Conservation (phyloP, 2,329 filamentous ascomycete genomes). For the Teratosphaeriaceae sp. region DNA sequence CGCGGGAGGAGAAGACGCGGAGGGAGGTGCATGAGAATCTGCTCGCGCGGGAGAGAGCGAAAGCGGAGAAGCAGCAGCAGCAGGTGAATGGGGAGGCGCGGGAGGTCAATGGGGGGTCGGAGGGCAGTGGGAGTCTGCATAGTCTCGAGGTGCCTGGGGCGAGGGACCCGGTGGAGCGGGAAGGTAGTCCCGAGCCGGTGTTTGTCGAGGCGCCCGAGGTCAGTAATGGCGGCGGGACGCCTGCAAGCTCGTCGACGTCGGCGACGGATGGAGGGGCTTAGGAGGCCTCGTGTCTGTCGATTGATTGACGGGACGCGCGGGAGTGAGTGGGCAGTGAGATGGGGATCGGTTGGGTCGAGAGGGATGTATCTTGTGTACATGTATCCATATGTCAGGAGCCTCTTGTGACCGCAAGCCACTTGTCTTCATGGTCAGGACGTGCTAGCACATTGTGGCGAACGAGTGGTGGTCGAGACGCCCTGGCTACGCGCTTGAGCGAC, state of each 20-base stretch:
- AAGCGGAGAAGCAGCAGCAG: slow-evolving; percentile 8
- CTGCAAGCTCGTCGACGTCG: no score
- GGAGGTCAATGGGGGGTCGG: slow-evolving; percentile 18
- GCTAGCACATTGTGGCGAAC: no score
- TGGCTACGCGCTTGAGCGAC: no score
- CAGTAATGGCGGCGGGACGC: no score
- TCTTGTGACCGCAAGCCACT: no score
- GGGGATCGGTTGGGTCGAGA: background rate
- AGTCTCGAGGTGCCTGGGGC: slow-evolving; percentile 10
- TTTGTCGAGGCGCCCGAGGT: slow-evolving; percentile 30
- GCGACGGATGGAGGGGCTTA: no score
- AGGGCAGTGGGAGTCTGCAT: slow-evolving; percentile 4
- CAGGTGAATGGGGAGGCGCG: slow-evolving; percentile 10
- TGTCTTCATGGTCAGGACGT: no score
- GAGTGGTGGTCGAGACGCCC: no score
- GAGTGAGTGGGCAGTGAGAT: background rate
- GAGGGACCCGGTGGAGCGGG: slow-evolving; percentile 9
- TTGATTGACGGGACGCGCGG: no score
- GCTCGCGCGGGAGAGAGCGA: slow-evolving; percentile 37
- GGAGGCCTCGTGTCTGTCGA: no score
- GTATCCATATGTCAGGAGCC: no score
- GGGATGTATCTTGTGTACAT: background rate
- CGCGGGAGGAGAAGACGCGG: slow-evolving; percentile 80
- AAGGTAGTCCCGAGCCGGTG: slow-evolving; percentile 20
- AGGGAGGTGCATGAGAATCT: slow-evolving; percentile 61